Base-by-base conservation (phyloP, 495 filamentous ascomycete genomes). In the Trichoderma orchidacearum region DNA sequence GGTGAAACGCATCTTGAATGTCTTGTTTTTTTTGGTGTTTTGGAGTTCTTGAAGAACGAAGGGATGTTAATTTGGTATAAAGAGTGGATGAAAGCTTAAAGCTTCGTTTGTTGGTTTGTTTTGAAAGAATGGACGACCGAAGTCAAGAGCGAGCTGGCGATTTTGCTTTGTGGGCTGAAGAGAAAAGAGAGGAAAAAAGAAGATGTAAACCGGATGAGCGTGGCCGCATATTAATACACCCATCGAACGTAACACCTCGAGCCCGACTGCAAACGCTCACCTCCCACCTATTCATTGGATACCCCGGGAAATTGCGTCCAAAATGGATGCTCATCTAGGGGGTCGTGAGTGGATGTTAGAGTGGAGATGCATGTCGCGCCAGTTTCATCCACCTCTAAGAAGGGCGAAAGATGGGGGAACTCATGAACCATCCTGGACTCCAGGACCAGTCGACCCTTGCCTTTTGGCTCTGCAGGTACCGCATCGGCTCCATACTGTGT, bases 121-220 rank as follows among this genome's bases (percentile, higher is more conserved):
- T 68, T 61, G 58, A 70, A 74, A 74, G 72, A 74, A 66, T 75
- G 72, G 73, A 75, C 71, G 70, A 74, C 73, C 71, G 68, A 76
- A 71, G 73, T 70, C 72, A 72, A 72, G 55, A 64, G 59, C 64
- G 66, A 63, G 61, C 64, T 56, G 64, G 66, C 64, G 63, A 68
- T 63, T 68, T 72, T 59, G 68, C 64, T 50, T 56, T 70, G 64
- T 64, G 63, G 62, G 65, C 61, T 68, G 61, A 68, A 60, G 67
- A 63, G 61, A 62, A 58, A 68, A 70, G 64, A 66, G 65, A 56
- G 56, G 63, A 53, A 58, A 51, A 59, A 59, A 62, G 53, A 51
- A 59, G 55, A 48, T 36, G 31, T 11, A 15, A 3, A 52, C 53
- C 50, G 56, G 41, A 54, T 58, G 68, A 67, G 67, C 60, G 59